These are phyloP conservation scores for Furcasterigmium sp. DNA, from an alignment of 2,329 filamentous ascomycete species.

Conservation along the genomic window DNA sequence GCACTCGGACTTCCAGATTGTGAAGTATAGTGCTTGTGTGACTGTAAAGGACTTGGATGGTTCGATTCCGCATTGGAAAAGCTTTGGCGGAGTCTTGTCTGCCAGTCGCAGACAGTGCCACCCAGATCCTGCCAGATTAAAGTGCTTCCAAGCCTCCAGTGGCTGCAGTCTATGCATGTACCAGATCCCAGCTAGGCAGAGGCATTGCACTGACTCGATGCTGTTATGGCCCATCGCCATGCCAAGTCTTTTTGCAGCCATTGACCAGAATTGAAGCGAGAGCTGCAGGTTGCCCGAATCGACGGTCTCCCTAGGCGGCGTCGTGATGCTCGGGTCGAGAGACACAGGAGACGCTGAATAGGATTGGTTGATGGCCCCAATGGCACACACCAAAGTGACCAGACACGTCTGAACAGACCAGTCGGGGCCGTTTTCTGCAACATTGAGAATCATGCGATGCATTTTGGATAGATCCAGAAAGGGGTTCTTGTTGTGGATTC, in stretches of 20 bases:
- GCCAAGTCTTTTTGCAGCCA: conserved; percentile 10
- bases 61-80: not conserved
- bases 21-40: conserved; percentile 10
- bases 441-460: conserved; percentile 2
- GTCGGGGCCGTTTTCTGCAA: conserved; percentile 12
- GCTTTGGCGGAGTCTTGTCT: not conserved
- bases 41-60: not conserved
- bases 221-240: conserved; percentile 10
- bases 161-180: conserved; percentile 13
- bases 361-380: conserved; percentile 8
- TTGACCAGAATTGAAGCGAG: conserved; percentile 8
- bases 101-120: conserved; percentile 7
- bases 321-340: not conserved
- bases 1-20: conserved; percentile 10
- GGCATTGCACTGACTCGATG: conserved; percentile 9
- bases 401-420: conserved; percentile 11
- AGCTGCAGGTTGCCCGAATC: conserved; percentile 3
- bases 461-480: not conserved
- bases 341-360: not conserved
- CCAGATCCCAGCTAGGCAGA: conserved; percentile 12
- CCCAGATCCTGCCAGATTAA: conserved; percentile 10
- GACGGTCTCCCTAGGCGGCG: not conserved
- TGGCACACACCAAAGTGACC: conserved; percentile 9
- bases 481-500: conserved; percentile 2
- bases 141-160: conserved; percentile 11